These are phyloP conservation scores for Pholiota molesta DNA, from an alignment of 768 basidiomycete species.

Conservation along the genomic window DNA sequence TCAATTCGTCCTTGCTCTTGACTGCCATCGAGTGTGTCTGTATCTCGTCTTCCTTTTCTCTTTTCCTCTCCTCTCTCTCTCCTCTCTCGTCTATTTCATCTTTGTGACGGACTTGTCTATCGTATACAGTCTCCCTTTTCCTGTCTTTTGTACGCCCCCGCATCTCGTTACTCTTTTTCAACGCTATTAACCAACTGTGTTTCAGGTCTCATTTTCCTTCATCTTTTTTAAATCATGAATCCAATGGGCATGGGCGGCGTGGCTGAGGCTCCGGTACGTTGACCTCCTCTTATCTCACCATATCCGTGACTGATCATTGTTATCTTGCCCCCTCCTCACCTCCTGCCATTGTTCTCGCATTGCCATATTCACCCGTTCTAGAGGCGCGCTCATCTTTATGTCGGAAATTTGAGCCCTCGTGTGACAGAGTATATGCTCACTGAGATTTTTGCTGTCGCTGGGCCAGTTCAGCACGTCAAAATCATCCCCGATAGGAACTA, in stretches of 20 bases:
- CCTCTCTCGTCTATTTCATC: conserved; percentile 49
- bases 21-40: conserved; percentile 50
- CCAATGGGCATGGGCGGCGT: conserved; percentile 69
- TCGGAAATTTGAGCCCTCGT: conserved; percentile 96
- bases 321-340: conserved; percentile 20
- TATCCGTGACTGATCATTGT: conserved; percentile 34
- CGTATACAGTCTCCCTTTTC: conserved; percentile 51
- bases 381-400: conserved; percentile 97
- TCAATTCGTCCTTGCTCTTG: conserved; percentile 43
- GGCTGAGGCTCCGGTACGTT: conserved; percentile 79
- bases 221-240: conserved; percentile 71
- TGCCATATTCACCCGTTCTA: conserved; percentile 30
- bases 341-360: conserved; percentile 25
- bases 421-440: conserved; percentile 99
- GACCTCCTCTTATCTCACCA: conserved; percentile 19
- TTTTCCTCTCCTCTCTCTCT: conserved; percentile 48
- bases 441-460: conserved; percentile 96
- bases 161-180: conserved; percentile 24
- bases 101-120: conserved; percentile 62
- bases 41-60: conserved; percentile 46
- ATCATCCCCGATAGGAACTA: conserved; percentile 99
- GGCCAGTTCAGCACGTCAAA: conserved; percentile 98
- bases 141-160: conserved; percentile 53
- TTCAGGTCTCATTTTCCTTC: conserved; percentile 55
- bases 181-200: conserved; percentile 21